phyloP scores from a whole-genome alignment of 1,139 yeast species.

The Suhomyces bolitotheri region DNA sequence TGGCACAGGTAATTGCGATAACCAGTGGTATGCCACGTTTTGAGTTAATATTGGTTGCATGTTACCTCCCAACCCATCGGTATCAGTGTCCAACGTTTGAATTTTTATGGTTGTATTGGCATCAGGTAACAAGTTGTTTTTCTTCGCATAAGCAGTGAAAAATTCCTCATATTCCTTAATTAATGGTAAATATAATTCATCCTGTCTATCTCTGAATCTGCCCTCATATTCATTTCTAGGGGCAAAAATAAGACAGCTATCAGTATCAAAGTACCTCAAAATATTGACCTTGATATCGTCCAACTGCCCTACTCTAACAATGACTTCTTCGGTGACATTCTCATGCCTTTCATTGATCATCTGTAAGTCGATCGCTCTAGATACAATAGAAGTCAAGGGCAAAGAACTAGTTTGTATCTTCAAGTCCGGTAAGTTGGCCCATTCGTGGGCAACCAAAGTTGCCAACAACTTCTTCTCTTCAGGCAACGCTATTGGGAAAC shows the following conservation, averaged over 20 bases:
- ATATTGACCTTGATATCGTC: conserved; percentile 56
- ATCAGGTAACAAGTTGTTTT: conserved; percentile 30
- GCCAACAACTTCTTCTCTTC: conserved; percentile 62
- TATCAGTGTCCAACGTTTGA: conserved; percentile 72
- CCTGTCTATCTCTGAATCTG: conserved; percentile 70
- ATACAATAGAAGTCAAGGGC: conserved; percentile 83
- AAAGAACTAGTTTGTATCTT: conserved; percentile 77
- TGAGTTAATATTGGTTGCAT: conserved; percentile 62
- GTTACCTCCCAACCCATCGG: conserved; percentile 79
- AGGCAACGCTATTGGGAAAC: conserved; percentile 70
- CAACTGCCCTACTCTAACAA: conserved; percentile 60
- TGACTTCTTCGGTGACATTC: conserved; percentile 44
- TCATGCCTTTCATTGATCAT: conserved; percentile 25
- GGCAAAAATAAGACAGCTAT: conserved; percentile 83
- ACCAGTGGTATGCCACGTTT: conserved; percentile 64
- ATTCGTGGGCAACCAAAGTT: conserved; percentile 77
- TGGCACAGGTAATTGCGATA: conserved; percentile 63
- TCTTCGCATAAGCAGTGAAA: conserved; percentile 48
- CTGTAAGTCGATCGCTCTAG: conserved; percentile 78
- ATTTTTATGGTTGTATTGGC: conserved; percentile 37
- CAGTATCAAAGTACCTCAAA: conserved; percentile 87
- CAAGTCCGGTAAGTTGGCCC: conserved; percentile 73
- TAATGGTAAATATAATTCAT: conserved; percentile 72
- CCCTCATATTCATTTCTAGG: conserved; percentile 87
- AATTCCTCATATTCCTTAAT: conserved; percentile 64